These are phyloP conservation scores for Parastagonospora nodorum DNA, from an alignment of 2,329 filamentous ascomycete species.

Conservation along the genomic window DNA sequence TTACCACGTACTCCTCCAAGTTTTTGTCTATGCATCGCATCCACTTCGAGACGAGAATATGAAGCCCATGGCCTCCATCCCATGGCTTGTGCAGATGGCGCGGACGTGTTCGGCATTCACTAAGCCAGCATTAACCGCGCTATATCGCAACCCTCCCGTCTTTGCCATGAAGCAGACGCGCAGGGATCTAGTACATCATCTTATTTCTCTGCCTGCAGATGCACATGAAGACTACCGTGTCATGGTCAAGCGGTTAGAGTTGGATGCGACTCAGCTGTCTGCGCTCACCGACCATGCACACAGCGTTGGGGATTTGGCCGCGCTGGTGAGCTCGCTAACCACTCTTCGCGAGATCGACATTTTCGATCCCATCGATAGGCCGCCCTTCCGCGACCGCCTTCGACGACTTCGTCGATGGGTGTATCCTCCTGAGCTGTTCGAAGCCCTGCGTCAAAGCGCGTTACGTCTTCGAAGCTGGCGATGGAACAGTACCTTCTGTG, in stretches of 20 bases:
- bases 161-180: conserved; percentile 56
- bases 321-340: conserved; percentile 67
- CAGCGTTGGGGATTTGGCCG: conserved; percentile 61
- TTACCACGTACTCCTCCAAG: conserved; percentile 70
- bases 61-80: conserved; percentile 50
- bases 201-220: conserved; percentile 55
- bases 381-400: conserved; percentile 67
- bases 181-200: conserved; percentile 54
- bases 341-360: conserved; percentile 73
- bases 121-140: conserved; percentile 73
- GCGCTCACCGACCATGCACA: conserved; percentile 59
- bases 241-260: conserved; percentile 71
- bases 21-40: conserved; percentile 71
- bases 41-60: conserved; percentile 59
- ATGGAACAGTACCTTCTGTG: conserved; percentile 61
- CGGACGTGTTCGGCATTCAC: conserved; percentile 65
- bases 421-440: conserved; percentile 70
- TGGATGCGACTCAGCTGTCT: conserved; percentile 67
- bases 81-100: conserved; percentile 70
- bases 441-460: conserved; percentile 60
- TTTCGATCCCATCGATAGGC: conserved; percentile 69
- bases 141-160: conserved; percentile 73
- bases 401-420: conserved; percentile 64
- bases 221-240: conserved; percentile 64
- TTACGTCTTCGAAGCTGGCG: conserved; percentile 57